Evolutionary conservation across 257 asterid species (phyloP).

Genomic region (Fraxinus pennsylvanica): DNA sequence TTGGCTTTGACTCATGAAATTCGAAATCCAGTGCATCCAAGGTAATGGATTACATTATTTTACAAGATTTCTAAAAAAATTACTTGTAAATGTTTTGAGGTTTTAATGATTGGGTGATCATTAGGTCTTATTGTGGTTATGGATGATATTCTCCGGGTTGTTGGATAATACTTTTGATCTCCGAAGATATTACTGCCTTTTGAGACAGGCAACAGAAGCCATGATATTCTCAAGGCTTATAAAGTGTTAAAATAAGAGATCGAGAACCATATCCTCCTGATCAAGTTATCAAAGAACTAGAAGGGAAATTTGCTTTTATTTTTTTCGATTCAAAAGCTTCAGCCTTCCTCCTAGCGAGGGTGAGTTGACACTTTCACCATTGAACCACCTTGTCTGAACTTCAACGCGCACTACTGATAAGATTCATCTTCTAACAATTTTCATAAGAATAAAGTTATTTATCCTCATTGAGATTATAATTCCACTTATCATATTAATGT

Average conservation of each 20-base stretch:
- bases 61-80: neutral
- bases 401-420: neutral
- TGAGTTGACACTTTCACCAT: constrained; percentile 16
- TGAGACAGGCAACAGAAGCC: constrained; percentile 62
- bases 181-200: constrained; percentile 54
- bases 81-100: neutral
- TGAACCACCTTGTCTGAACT: neutral
- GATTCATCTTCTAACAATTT: neutral
- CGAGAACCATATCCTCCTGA: constrained; percentile 72
- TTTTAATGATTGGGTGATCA: neutral
- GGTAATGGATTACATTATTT: constrained; percentile 31
- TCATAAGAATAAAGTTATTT: too few species aligned
- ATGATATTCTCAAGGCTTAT: constrained; percentile 62
- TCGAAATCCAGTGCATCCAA: constrained; percentile 53
- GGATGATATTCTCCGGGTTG: constrained; percentile 60
- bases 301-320: constrained; percentile 63
- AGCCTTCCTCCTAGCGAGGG: constrained; percentile 61
- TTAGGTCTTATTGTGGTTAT: constrained; percentile 58
- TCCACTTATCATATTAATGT: too few species aligned
- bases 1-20: constrained; percentile 57
- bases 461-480: too few species aligned
- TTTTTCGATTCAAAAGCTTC: constrained; percentile 60
- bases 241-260: constrained; percentile 49
- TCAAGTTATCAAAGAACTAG: constrained; percentile 57
- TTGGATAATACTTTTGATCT: constrained; percentile 49